phyloP scores from a whole-genome alignment of 2,329 filamentous ascomycete species.

The Microsporum ferrugineum region DNA sequence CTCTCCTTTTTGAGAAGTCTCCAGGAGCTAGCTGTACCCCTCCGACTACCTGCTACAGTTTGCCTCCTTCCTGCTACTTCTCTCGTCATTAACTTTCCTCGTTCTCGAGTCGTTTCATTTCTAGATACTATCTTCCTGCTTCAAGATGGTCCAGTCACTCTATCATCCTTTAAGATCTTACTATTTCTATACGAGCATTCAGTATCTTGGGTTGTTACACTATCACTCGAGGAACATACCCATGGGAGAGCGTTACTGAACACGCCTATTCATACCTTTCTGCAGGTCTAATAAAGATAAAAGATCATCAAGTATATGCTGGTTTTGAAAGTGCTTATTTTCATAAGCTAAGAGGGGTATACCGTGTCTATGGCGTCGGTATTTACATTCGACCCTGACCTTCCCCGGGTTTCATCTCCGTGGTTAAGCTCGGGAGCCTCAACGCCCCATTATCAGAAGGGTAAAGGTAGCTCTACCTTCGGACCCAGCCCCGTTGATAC shows the following conservation, averaged over 20 bases:
- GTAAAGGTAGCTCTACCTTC: slow-evolving; percentile 18
- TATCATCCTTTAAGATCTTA: slow-evolving; percentile 9
- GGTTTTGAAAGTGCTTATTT: neutral
- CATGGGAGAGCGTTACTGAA: neutral
- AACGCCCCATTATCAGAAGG: slow-evolving; percentile 27
- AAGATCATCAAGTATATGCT: neutral
- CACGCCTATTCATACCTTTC: neutral
- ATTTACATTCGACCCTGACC: slow-evolving; percentile 87
- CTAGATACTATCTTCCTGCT: neutral
- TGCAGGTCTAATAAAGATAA: neutral
- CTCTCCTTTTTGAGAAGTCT: neutral
- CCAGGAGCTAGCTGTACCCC: neutral
- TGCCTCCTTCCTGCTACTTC: neutral
- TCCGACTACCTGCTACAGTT: neutral
- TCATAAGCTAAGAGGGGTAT: neutral
- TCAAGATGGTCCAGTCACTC: slow-evolving; percentile 18
- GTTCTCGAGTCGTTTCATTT: neutral
- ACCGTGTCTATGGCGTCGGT: slow-evolving; percentile 67
- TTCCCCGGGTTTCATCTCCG: slow-evolving; percentile 76
- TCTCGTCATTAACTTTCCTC: neutral
- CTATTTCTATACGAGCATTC: slow-evolving; percentile 9
- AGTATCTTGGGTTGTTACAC: slow-evolving; percentile 12
- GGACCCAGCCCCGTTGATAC: slow-evolving; percentile 25
- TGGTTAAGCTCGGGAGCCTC: slow-evolving; percentile 56
- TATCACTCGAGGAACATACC: slow-evolving; percentile 11